Evolutionary conservation across 2,329 filamentous ascomycete genomes (phyloP).

Genomic region (Fusarium mexicanum): DNA sequence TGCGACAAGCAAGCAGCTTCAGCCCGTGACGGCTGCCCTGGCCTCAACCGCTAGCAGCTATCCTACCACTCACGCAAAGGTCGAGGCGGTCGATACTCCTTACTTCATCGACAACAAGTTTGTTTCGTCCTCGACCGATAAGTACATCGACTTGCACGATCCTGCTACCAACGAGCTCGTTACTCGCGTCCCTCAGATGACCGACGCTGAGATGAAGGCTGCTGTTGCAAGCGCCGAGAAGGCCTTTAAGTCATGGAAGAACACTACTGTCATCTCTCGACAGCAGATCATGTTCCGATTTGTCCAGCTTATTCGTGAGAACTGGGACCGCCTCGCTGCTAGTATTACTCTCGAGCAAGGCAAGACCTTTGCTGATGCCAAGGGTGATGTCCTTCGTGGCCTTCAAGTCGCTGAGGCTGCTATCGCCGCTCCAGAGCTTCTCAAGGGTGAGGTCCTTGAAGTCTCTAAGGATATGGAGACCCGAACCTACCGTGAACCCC

Average conservation of each 20-base stretch:
- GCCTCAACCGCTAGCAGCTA: constrained; percentile 68
- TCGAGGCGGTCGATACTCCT: constrained; percentile 74
- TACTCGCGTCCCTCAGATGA: constrained; percentile 84
- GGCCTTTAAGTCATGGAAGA: constrained; percentile 79
- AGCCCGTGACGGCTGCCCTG: constrained; percentile 59
- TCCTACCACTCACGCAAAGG: constrained; percentile 77
- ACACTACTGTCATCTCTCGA: constrained; percentile 75
- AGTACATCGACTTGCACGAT: constrained; percentile 84
- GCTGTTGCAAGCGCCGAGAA: constrained; percentile 79
- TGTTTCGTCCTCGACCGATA: constrained; percentile 70
- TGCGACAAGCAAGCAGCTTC: constrained; percentile 65
- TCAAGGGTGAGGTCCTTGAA: constrained; percentile 85
- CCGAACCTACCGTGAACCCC: constrained; percentile 80
- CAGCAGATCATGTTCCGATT: constrained; percentile 93
- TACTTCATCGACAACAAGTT: constrained; percentile 88
- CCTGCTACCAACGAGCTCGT: constrained; percentile 88
- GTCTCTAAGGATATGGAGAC: constrained; percentile 93
- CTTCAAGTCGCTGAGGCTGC: constrained; percentile 87
- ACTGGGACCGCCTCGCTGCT: constrained; percentile 85
- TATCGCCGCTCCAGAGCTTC: constrained; percentile 80
- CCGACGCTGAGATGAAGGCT: constrained; percentile 77
- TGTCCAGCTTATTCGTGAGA: constrained; percentile 79
- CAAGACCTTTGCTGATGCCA: constrained; percentile 86
- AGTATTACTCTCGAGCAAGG: constrained; percentile 90
- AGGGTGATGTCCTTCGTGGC: constrained; percentile 82